Conservation (phyloP, 805 yeast species). For the Spathaspora hagerdaliae region DNA sequence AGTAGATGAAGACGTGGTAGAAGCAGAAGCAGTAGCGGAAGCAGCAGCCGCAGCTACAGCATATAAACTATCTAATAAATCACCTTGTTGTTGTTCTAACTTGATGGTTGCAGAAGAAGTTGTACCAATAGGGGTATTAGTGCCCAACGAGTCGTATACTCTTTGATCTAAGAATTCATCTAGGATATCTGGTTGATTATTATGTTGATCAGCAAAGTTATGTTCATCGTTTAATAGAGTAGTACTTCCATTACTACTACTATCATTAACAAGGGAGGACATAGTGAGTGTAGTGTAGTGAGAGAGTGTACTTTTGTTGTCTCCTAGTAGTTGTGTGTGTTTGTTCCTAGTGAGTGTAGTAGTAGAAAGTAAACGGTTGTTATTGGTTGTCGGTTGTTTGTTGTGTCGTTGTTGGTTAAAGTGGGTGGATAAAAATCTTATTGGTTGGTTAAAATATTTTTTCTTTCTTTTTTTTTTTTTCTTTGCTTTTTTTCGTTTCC, state of each 20-base stretch:
- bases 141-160: slow-evolving; percentile 35
- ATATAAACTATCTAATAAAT: slow-evolving; percentile 15
- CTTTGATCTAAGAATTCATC: slow-evolving; percentile 56
- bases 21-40: neutral
- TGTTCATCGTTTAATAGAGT: neutral
- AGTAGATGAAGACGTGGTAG: slow-evolving; percentile 13
- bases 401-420: too few relatives aligned
- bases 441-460: too few relatives aligned
- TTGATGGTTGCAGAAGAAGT: neutral
- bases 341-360: too few relatives aligned
- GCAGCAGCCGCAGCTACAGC: neutral
- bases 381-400: too few relatives aligned
- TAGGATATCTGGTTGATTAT: slow-evolving; percentile 43
- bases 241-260: neutral
- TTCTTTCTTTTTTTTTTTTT: too few relatives aligned
- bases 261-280: neutral
- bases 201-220: neutral
- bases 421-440: too few relatives aligned
- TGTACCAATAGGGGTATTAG: slow-evolving; percentile 7
- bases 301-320: too few relatives aligned
- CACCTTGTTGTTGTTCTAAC: slow-evolving; percentile 5
- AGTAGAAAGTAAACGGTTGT: too few relatives aligned
- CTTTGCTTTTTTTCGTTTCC: too few relatives aligned
- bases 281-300: neutral
- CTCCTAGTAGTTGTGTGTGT: too few relatives aligned